Percentiles rank a stretch among this genome's conserved stretches.
Evolutionary conservation across 345 rosid species (phyloP).

Genomic region (Hibiscus tridactylites): DNA sequence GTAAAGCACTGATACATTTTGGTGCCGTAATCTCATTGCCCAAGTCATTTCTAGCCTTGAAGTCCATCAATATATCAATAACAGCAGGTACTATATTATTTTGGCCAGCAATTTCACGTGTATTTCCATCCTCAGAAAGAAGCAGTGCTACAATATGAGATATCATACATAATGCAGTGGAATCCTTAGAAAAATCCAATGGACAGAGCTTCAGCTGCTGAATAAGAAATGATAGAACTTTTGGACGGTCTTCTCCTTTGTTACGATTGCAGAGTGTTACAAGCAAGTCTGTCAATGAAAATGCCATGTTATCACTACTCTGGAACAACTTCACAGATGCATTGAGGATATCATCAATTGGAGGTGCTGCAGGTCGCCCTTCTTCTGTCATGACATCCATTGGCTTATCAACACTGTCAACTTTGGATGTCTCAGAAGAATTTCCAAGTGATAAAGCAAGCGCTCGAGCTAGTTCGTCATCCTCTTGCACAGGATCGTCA

Average conservation of each 20-base stretch:
- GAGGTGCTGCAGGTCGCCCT: constrained; percentile 51
- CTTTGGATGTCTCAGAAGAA: constrained; percentile 78
- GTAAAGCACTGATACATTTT: constrained; percentile 76
- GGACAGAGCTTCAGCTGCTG: constrained; percentile 77
- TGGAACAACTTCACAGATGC: constrained; percentile 72
- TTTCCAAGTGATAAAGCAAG: constrained; percentile 90
- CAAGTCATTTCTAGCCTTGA: constrained; percentile 45
- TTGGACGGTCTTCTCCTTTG: constrained; percentile 83
- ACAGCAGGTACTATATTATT: constrained; percentile 57
- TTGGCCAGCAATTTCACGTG: constrained; percentile 74
- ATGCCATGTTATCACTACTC: constrained; percentile 62
- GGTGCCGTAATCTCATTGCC: constrained; percentile 51
- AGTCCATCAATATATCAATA: constrained; percentile 56
- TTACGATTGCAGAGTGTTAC: constrained; percentile 80
- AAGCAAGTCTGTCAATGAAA: constrained; percentile 79
- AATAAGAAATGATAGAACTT: constrained; percentile 65
- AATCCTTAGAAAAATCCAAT: constrained; percentile 59
- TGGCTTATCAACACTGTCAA: constrained; percentile 60
- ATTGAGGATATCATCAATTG: constrained; percentile 80
- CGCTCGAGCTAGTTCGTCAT: constrained; percentile 94
- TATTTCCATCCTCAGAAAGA: constrained; percentile 70
- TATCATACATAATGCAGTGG: constrained; percentile 63
- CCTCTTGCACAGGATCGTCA: constrained; percentile 93
- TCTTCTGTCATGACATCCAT: constrained; percentile 47
- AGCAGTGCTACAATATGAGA: constrained; percentile 80